These are phyloP conservation scores for Santalum album DNA, from an alignment of 164 flowering plant species.

Conservation along the genomic window DNA sequence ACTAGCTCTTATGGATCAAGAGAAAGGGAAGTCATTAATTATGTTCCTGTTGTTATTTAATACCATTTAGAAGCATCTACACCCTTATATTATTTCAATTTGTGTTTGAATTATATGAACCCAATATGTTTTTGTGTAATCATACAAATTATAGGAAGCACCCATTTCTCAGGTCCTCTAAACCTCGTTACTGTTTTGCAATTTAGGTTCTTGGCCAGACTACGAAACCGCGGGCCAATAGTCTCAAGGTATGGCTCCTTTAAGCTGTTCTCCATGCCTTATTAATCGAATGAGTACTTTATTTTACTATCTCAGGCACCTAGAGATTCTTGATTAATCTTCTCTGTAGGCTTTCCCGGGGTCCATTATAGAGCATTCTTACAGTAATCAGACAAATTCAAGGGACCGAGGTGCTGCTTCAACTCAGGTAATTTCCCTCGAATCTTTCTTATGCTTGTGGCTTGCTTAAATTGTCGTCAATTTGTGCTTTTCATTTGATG, in stretches of 20 bases:
- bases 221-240: constrained; percentile 7
- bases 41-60: no score
- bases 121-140: no score
- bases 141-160: no score
- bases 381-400: constrained; percentile 20
- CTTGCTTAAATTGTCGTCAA: no score
- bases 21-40: background rate
- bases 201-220: no score
- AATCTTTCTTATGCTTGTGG: background rate
- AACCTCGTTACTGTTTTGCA: no score
- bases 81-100: no score
- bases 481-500: no score
- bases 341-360: constrained; percentile 69
- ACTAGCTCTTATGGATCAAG: background rate
- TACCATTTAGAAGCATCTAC: no score
- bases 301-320: background rate
- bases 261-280: background rate
- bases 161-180: no score
- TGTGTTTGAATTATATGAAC: no score
- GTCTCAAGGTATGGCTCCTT: constrained; percentile 22
- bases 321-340: background rate
- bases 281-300: background rate
- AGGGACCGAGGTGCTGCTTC: constrained; percentile 17
- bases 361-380: constrained; percentile 57
- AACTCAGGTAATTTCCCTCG: constrained; percentile 27